Conservation (phyloP, 192 early-diverging fungal genomes). For the Coemansia sp. region DNA sequence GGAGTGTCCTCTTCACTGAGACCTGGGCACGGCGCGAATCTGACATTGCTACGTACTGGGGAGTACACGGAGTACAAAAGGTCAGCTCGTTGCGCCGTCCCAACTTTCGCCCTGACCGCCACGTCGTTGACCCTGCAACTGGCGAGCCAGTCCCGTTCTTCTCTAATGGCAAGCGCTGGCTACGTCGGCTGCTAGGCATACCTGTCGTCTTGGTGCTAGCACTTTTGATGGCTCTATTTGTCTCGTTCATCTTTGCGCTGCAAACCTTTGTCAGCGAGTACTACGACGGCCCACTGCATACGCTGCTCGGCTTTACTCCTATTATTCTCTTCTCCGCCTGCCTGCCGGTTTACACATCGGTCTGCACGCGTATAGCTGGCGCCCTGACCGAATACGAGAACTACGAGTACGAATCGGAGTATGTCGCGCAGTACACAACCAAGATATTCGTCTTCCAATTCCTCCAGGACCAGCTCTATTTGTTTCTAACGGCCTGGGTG, state of each 20-base stretch:
- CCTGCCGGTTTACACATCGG: conserved; percentile 65
- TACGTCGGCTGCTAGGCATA: conserved; percentile 57
- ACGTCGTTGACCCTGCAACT: conserved; percentile 63
- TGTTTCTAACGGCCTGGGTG: conserved; percentile 84
- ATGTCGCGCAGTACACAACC: conserved; percentile 68
- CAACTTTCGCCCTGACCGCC: conserved; percentile 65
- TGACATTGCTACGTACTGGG: conserved; percentile 76
- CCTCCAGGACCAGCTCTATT: conserved; percentile 76
- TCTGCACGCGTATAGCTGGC: conserved; percentile 64
- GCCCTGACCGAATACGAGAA: conserved; percentile 81
- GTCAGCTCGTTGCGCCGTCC: conserved; percentile 59
- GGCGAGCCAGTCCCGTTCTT: conserved; percentile 74
- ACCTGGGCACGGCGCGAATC: conserved; percentile 78
- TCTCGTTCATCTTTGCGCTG: conserved; percentile 68
- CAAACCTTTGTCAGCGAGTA: conserved; percentile 77
- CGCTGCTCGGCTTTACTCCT: conserved; percentile 62
- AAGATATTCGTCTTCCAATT: conserved; percentile 89
- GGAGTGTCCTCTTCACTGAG: conserved; percentile 71
- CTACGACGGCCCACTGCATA: conserved; percentile 77
- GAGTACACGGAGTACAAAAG: conserved; percentile 47
- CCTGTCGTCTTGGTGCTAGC: conserved; percentile 63
- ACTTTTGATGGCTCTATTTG: conserved; percentile 57
- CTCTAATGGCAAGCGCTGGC: conserved; percentile 68
- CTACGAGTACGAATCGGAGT: conserved; percentile 66
- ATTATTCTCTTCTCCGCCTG: conserved; percentile 70